Percentiles rank a stretch among this genome's conserved stretches.
These are phyloP conservation scores for Xylaria multiplex DNA, from an alignment of 2,329 filamentous ascomycete genomes.

Conservation along the genomic window DNA sequence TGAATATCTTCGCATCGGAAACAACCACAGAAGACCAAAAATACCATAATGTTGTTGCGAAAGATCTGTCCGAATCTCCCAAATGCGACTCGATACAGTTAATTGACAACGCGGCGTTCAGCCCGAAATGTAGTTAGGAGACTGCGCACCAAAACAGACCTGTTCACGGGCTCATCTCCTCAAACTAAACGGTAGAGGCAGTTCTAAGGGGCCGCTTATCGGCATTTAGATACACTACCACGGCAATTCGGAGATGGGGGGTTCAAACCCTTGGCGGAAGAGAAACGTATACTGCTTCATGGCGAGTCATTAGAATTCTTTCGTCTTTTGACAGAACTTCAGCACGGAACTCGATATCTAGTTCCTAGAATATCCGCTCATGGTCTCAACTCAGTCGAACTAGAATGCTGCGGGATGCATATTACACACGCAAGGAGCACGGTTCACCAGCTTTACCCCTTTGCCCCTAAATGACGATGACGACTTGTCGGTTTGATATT, in stretches of 20 bases:
- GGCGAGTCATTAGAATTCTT: constrained; percentile 3
- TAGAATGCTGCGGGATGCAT: neutral
- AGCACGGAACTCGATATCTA: neutral
- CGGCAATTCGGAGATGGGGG: constrained; percentile 5
- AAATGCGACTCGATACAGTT: neutral
- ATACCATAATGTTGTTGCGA: constrained; percentile 9
- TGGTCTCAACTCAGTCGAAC: neutral
- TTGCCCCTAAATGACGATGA: neutral
- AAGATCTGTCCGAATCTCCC: constrained; percentile 3
- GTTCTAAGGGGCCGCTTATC: neutral
- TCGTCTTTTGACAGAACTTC: constrained; percentile 12
- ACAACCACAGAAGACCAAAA: neutral
- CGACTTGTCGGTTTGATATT: too few relatives aligned
- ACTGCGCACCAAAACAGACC: neutral
- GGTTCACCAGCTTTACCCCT: constrained; percentile 3
- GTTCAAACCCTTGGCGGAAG: neutral
- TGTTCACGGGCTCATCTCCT: neutral
- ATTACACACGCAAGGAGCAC: constrained; percentile 10
- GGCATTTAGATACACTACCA: constrained; percentile 10
- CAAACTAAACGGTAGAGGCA: neutral
- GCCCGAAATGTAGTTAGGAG: constrained; percentile 3
- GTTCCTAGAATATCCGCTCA: constrained; percentile 3
- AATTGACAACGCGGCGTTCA: constrained; percentile 1
- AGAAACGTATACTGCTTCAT: constrained; percentile 2
- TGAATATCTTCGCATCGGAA: constrained; percentile 18